A percentile compares a stretch with the other conserved stretches of the same genome.
These are phyloP conservation scores for Aspergillus olivimuriae DNA, from an alignment of 495 filamentous ascomycete species.

Conservation along the genomic window DNA sequence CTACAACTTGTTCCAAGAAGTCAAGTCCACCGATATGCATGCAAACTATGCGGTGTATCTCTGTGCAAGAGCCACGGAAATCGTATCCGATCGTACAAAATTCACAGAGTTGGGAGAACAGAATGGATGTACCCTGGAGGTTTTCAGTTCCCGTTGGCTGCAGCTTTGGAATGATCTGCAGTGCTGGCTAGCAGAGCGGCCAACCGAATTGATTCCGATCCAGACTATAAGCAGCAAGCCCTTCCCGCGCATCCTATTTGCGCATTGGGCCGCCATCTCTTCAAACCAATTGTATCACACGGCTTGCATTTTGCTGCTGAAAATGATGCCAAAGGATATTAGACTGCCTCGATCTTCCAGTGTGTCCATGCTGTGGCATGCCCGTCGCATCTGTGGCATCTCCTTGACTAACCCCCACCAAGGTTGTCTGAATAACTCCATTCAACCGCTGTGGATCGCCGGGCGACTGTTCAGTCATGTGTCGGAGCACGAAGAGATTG, in stretches of 20 bases:
- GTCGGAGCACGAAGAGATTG: conserved; percentile 36
- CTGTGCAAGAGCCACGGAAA: conserved; percentile 33
- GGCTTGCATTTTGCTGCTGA: conserved; percentile 38
- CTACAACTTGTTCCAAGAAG: conserved; percentile 21
- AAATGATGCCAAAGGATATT: conserved; percentile 30
- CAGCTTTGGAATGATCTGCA: conserved; percentile 39
- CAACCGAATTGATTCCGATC: conserved; percentile 32
- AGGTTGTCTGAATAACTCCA: conserved; percentile 42
- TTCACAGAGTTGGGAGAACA: conserved; percentile 28
- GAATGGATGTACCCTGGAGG: conserved; percentile 23
- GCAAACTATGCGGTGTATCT: conserved; percentile 45
- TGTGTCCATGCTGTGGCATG: conserved; percentile 38
- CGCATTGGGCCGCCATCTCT: conserved; percentile 43
- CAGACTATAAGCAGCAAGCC: conserved; percentile 26
- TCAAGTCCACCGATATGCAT: conserved; percentile 30
- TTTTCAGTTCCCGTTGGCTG: conserved; percentile 27
- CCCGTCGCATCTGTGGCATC: conserved; percentile 42
- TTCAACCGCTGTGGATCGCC: conserved; percentile 45
- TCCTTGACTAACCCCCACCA: conserved; percentile 41
- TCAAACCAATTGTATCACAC: conserved; percentile 46
- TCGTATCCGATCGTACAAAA: conserved; percentile 34
- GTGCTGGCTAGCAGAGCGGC: conserved; percentile 33
- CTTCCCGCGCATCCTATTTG: conserved; percentile 40
- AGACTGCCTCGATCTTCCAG: conserved; percentile 19
- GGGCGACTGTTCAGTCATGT: conserved; percentile 39